Evolutionary conservation across 257 asterid species (phyloP), one percentile per base, ranked within the genome.

Genomic region (Euphrasia confusa): DNA sequence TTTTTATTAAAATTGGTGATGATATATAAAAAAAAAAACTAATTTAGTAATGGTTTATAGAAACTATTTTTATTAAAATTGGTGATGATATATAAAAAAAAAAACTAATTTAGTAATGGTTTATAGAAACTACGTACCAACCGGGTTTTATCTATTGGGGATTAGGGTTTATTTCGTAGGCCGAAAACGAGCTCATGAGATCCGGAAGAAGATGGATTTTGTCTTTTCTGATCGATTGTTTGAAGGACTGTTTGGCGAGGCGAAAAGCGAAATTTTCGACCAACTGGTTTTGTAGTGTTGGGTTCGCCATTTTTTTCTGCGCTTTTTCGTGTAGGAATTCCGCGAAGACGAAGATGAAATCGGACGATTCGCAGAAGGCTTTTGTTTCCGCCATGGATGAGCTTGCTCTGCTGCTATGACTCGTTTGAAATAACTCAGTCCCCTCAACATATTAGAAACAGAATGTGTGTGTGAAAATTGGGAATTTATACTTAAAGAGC

Each of bases 281-380:
- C 80, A 81, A 70, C 53, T 79, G 66, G 24, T 75, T 42, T 57
- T 72, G 90, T 60, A 71, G 4, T 90, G 81, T 59, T 81, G 74
- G 49, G 72, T 74, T 6, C 87, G 95, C 83, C 95, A 90, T 78
- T 83, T 90, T 74, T 95, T 83, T 68, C 42, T 7, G 42, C 81
- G 64, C 75, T 87, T 83, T 27, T 93, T 61, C 2, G 83, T 71
- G 28, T 72, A 78, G 65, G 79, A 54, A 58, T 62, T 73, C 54
- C 74, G 69, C 32, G 83, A 59, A 54, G 82, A 56, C 58, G 27
- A 50, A 3, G 77, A 74, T 27, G 82, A 68, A n/a, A 55, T 54
- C 44, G 58, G 63, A 4, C 42, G 39, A 68, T 40, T 65, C 56
- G 69, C 67, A 48, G 37, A 45, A 56, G 27, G 39, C 44, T 63